Evolutionary conservation across 176 grass and related monocot genomes (phyloP), one percentile per base, ranked within the genome.

Genomic region (Musa acuminata): DNA sequence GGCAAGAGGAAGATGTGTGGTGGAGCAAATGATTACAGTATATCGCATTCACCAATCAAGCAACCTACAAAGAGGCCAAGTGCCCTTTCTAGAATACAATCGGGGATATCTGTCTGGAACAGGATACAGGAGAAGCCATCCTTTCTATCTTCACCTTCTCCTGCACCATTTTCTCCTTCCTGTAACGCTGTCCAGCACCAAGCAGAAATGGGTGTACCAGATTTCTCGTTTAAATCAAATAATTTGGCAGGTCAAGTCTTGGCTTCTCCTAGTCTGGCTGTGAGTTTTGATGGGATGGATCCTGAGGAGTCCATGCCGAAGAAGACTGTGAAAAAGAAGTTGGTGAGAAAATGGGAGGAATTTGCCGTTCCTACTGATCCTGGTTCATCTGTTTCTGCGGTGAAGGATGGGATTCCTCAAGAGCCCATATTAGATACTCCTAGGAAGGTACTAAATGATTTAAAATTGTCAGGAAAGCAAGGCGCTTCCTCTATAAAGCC

Each of bases 51-150:
- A 23, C 26, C 76, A 63, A 69, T 51, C 1, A 87, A 86, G 69
- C 72, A 68, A 8, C 52, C 27, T 53, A 51, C 78, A 3, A 84
- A 86, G 80, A 91, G 84, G 83, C 57, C 57, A 35, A 72, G 54
- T 1, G 78, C 86, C 27, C 78, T 87, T 27, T 74, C 75, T 1
- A 98, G 88, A 58, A 53, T 93, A 19, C 78, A 80, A 80, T 80
- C 69, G 2, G 69, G 78, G 14, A 19, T 64, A 20, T 94, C 90
- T 82, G 95, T 94, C 16, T 98, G 95, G 95, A 85, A 85, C 62
- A 81, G 95, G 52, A 91, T 98, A 22, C 90, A 93, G 71, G 88
- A 93, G 75, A 87, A 85, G 43, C 82, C 88, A 19, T 50, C 82
- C 0, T 57, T 64, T 26, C 71, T 55, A 50, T 52, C 60, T 1